Conservation (phyloP, 2,329 filamentous ascomycete species). For the Paracoccidioides brasiliensis region DNA sequence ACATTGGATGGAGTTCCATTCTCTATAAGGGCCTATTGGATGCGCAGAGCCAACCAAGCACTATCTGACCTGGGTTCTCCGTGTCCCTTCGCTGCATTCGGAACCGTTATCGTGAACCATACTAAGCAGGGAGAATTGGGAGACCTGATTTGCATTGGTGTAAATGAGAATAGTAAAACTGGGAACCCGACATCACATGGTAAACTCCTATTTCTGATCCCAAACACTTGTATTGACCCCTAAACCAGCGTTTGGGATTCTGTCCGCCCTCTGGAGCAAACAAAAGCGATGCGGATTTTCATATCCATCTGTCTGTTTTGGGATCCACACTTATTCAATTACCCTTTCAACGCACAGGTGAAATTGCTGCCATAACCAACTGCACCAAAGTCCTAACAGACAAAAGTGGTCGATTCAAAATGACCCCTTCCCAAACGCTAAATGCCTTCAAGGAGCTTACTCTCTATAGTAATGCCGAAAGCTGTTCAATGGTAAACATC, state of each 20-base stretch:
- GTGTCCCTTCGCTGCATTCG: conserved; percentile 43
- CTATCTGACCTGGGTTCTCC: conserved; percentile 32
- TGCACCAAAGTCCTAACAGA: conserved; percentile 39
- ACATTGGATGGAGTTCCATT: conserved; percentile 24
- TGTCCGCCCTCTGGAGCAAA: too few species aligned
- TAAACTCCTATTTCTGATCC: conserved; percentile 10
- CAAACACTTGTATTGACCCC: not conserved
- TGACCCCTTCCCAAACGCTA: conserved; percentile 30
- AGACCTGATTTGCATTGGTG: conserved; percentile 37
- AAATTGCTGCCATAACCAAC: conserved; percentile 43
- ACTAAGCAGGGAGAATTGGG: conserved; percentile 23
- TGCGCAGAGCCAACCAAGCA: conserved; percentile 38
- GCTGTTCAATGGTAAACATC: conserved; percentile 38
- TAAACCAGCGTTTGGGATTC: not conserved
- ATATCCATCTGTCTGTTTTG: not conserved
- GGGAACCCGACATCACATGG: conserved; percentile 44
- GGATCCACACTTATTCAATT: not conserved
- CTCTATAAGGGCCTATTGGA: conserved; percentile 37
- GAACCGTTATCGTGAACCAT: conserved; percentile 44
- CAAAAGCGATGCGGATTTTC: not conserved
- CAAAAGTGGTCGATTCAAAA: conserved; percentile 32
- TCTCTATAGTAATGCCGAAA: conserved; percentile 46
- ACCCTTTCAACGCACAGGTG: conserved; percentile 23
- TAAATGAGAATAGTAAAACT: conserved; percentile 32
- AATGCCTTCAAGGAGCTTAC: conserved; percentile 36